Percentiles rank a stretch among this genome's conserved stretches.
phyloP scores from a whole-genome alignment of 306 rosid species.

The Prosopis cineraria region DNA sequence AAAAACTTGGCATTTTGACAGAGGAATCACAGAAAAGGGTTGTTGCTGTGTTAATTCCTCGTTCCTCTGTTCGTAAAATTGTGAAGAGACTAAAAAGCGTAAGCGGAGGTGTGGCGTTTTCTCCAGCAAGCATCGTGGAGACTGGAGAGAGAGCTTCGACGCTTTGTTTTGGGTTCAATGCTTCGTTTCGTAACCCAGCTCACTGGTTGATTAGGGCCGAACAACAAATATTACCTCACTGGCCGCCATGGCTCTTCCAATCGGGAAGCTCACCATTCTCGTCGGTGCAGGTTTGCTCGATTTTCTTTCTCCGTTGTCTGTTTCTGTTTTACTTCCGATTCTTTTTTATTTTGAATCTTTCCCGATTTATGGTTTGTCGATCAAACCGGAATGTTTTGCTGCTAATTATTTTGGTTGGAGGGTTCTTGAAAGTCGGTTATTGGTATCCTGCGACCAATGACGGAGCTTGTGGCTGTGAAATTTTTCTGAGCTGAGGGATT shows the following conservation, averaged over 20 bases:
- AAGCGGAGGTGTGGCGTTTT: constrained; percentile 3
- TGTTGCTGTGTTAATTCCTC: neutral
- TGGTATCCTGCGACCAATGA: neutral
- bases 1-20: neutral
- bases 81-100: neutral
- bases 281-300: constrained; percentile 81
- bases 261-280: constrained; percentile 81
- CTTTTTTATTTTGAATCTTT: neutral
- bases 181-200: constrained; percentile 21
- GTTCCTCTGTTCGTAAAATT: neutral
- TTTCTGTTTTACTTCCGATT: neutral
- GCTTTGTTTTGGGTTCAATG: constrained; percentile 41
- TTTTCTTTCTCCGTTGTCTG: neutral
- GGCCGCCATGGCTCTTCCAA: constrained; percentile 69
- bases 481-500: neutral
- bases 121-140: constrained; percentile 7
- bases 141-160: constrained; percentile 15
- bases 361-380: neutral
- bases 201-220: constrained; percentile 25
- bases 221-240: neutral
- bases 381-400: constrained; percentile 3
- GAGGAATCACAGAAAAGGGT: constrained; percentile 3
- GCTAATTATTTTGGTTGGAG: neutral
- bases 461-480: neutral
- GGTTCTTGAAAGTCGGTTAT: neutral